Conservation (phyloP, 192 early-diverging fungal species). For the Coemansia sp. region DNA sequence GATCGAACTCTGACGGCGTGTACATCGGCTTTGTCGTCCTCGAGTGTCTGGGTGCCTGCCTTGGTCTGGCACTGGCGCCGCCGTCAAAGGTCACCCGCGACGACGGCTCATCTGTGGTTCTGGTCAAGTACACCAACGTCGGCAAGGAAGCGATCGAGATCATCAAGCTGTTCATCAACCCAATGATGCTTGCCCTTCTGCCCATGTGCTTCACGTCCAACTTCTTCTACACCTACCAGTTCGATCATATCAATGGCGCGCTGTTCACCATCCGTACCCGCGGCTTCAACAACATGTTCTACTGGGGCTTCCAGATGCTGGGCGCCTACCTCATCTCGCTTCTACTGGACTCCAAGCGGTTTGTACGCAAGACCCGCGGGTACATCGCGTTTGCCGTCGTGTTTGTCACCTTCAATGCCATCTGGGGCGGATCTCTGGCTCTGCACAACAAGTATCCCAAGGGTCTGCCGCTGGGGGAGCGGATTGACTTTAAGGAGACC, state of each 20-base stretch:
- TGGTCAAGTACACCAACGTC: slow-evolving; percentile 64
- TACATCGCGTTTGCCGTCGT: slow-evolving; percentile 49
- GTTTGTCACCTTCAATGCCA: slow-evolving; percentile 36
- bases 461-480: slow-evolving; percentile 9
- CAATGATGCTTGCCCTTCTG: slow-evolving; percentile 59
- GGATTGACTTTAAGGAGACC: slow-evolving; percentile 33
- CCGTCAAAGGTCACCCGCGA: slow-evolving; percentile 57
- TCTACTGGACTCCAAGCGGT: slow-evolving; percentile 56
- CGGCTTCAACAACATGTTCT: slow-evolving; percentile 65
- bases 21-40: slow-evolving; percentile 70
- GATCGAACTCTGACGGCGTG: slow-evolving; percentile 56
- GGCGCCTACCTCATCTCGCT: slow-evolving; percentile 61
- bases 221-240: slow-evolving; percentile 57
- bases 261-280: slow-evolving; percentile 66
- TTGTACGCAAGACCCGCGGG: slow-evolving; percentile 58
- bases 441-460: slow-evolving; percentile 49
- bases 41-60: slow-evolving; percentile 59
- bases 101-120: slow-evolving; percentile 60
- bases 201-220: slow-evolving; percentile 66
- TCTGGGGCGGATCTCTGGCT: slow-evolving; percentile 58
- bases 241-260: slow-evolving; percentile 57
- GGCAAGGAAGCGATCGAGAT: slow-evolving; percentile 54
- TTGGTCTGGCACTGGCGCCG: slow-evolving; percentile 56
- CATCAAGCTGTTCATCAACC: slow-evolving; percentile 59
- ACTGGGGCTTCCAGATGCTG: slow-evolving; percentile 69